These are phyloP conservation scores for Punica granatum DNA, from an alignment of 345 rosid species.

Conservation along the genomic window DNA sequence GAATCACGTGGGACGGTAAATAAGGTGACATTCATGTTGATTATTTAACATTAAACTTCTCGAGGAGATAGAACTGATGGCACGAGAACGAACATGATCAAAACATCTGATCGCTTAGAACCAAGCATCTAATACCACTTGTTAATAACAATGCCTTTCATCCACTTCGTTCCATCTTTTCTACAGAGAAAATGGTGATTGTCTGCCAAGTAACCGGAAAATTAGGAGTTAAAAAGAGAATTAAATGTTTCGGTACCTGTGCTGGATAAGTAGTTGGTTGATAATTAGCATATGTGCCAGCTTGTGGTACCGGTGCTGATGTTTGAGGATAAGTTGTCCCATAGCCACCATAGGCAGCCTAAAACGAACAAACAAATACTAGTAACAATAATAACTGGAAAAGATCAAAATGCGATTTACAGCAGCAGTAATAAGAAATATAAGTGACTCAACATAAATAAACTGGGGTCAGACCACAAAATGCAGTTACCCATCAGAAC, in stretches of 20 bases:
- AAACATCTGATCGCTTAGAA: background rate
- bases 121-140: background rate
- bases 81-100: background rate
- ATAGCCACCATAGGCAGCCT: constrained; percentile 82
- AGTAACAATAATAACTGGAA: background rate
- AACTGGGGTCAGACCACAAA: background rate
- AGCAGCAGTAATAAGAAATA: background rate
- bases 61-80: background rate
- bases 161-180: background rate
- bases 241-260: constrained; percentile 39
- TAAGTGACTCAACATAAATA: background rate
- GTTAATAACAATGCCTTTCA: background rate
- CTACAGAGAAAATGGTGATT: background rate
- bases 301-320: constrained; percentile 63
- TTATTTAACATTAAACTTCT: background rate
- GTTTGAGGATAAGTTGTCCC: constrained; percentile 64
- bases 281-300: constrained; percentile 67
- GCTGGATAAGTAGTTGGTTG: constrained; percentile 57
- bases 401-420: background rate
- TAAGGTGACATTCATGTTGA: background rate
- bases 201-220: background rate
- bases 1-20: background rate
- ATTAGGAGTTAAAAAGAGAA: background rate
- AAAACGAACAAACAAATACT: constrained; percentile 1
- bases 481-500: background rate